Conservation (phyloP, 1,139 yeast species). For the Spathaspora sp. region DNA sequence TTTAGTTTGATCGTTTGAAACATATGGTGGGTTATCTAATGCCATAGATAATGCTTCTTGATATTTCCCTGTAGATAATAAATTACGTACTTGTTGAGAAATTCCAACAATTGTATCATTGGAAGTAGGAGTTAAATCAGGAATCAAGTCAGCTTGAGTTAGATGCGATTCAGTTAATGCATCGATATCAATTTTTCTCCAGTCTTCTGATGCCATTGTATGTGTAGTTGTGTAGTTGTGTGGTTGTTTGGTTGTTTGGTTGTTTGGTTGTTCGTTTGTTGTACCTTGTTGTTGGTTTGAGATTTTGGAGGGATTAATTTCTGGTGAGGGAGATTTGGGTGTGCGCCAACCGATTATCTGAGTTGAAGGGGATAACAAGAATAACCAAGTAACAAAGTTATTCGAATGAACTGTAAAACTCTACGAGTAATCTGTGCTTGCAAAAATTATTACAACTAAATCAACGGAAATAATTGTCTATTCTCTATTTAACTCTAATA, state of each 20-base stretch:
- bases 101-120: slow-evolving; percentile 55
- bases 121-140: slow-evolving; percentile 43
- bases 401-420: background rate
- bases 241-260: too few species aligned
- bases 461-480: background rate
- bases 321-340: background rate
- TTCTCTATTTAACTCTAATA: background rate
- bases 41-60: slow-evolving; percentile 63
- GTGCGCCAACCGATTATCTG: background rate
- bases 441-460: background rate
- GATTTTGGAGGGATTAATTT: background rate
- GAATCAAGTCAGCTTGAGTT: slow-evolving; percentile 62
- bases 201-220: slow-evolving; percentile 28
- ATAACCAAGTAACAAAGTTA: background rate
- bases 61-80: slow-evolving; percentile 72
- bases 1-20: slow-evolving; percentile 57
- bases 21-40: slow-evolving; percentile 79
- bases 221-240: background rate
- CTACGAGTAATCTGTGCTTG: background rate
- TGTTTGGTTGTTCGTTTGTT: too few species aligned
- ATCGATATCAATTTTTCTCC: slow-evolving; percentile 91
- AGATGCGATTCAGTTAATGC: slow-evolving; percentile 79
- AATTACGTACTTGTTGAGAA: slow-evolving; percentile 58
- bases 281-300: background rate
- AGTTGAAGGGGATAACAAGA: background rate